Evolutionary conservation across 257 asterid species (phyloP).

Genomic region (Gentiana dahurica): DNA sequence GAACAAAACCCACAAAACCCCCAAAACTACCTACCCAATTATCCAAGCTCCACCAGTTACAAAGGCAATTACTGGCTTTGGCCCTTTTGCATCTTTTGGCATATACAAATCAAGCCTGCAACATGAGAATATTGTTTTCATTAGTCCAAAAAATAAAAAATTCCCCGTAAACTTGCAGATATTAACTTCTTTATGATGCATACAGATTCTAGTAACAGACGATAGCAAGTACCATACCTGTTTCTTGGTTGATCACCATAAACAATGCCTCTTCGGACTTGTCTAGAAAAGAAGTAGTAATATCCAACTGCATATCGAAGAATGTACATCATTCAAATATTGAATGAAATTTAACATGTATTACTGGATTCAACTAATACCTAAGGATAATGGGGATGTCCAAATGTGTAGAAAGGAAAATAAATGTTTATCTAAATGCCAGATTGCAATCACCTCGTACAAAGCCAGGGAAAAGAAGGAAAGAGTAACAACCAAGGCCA

Average conservation of each 20-base stretch:
- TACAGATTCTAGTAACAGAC: too few species aligned
- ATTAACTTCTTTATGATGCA: too few species aligned
- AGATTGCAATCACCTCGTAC: slow-evolving; percentile 54
- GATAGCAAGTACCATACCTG: slow-evolving; percentile 33
- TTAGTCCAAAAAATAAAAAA: too few species aligned
- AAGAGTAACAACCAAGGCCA: slow-evolving; percentile 82
- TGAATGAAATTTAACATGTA: slow-evolving; percentile 1
- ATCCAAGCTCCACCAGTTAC: slow-evolving; percentile 99
- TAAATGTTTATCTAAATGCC: neutral
- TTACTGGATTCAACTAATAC: neutral
- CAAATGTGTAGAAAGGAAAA: neutral
- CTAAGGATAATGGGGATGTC: neutral
- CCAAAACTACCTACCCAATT: slow-evolving; percentile 52
- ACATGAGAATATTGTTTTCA: slow-evolving; percentile 1
- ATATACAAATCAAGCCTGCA: slow-evolving; percentile 85
- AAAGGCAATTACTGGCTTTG: slow-evolving; percentile 96
- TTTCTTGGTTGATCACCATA: slow-evolving; percentile 94
- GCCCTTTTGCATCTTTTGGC: slow-evolving; percentile 51
- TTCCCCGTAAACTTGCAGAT: too few species aligned
- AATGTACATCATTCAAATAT: slow-evolving; percentile 3
- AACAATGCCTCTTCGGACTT: slow-evolving; percentile 68
- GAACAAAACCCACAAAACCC: neutral
- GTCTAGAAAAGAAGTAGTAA: slow-evolving; percentile 64
- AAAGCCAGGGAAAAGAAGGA: slow-evolving; percentile 83
- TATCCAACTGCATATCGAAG: slow-evolving; percentile 69